Base-by-base conservation (phyloP, 768 basidiomycete genomes). In the Agrocybe praecox region DNA sequence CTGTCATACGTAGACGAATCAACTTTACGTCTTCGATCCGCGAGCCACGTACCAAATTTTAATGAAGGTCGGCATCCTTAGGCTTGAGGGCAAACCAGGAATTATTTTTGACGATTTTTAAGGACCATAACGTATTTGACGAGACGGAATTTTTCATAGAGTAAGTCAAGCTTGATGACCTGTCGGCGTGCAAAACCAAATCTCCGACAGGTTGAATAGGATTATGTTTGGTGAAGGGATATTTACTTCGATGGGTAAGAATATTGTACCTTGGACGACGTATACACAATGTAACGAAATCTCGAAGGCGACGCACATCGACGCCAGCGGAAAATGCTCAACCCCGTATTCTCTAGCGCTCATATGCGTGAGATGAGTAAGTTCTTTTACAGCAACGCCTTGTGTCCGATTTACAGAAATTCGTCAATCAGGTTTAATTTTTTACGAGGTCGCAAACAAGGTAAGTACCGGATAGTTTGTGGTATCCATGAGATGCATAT, bases 1-100 rank as follows among this genome's bases (percentile, higher is more conserved):
- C n/a, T n/a, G n/a, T n/a, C 45, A 59, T 8, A n/a, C 33, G 69
- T 40, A 63, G 68, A 11, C 36, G 15, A 45, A 43, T 26, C 8
- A n/a, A 6, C 67, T 82, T 11, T 76, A 75, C 51, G 68, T 77
- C 1, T 80, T 65, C 49, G 81, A 83, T 54, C 77, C 79, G 0
- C 72, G 70, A 43, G 81, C 80, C 0, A 56, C 82, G 46, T 71
- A 80, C 55, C 75, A 77, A 56, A 74, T 83, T 45, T 42, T 79
- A 11, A 67, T 80, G 53, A 81, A 80, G 66, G 66, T 59, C 23
- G n/a, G 45, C 14, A 19, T 8, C n/a, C n/a, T n/a, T n/a, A n/a
- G n/a, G n/a, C n/a, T n/a, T n/a, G n/a, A n/a, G n/a, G n/a, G n/a
- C n/a, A n/a, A n/a, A n/a, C n/a, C n/a, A n/a, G n/a, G n/a, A n/a